Percentiles rank a stretch among this genome's conserved stretches.
phyloP scores from a whole-genome alignment of 768 basidiomycete genomes.

The Tylopilus balloui region DNA sequence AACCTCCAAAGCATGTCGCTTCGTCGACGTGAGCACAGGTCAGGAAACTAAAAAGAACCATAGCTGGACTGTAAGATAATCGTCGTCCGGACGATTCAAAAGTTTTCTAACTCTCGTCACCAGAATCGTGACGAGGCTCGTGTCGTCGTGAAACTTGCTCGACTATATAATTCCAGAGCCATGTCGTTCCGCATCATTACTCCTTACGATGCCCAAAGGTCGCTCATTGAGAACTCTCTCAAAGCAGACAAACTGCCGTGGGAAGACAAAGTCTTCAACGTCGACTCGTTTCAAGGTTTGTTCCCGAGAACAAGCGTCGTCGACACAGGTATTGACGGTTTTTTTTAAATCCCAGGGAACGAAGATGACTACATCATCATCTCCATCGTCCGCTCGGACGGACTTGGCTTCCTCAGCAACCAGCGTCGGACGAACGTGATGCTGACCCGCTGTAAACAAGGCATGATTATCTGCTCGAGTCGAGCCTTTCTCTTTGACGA shows the following conservation, averaged over 20 bases:
- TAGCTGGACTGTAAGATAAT: constrained; percentile 35
- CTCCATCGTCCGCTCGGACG: constrained; percentile 57
- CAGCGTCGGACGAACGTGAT: constrained; percentile 76
- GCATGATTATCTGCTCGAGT: constrained; percentile 69
- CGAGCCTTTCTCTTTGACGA: constrained; percentile 23
- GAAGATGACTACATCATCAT: constrained; percentile 73
- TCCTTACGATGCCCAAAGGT: constrained; percentile 73
- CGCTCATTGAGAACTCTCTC: constrained; percentile 51
- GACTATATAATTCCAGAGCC: constrained; percentile 41
- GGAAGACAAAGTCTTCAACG: constrained; percentile 68
- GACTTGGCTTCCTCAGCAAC: constrained; percentile 61
- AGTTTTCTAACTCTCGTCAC: constrained; percentile 5
- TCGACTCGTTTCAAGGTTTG: constrained; percentile 78
- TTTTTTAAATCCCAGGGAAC: constrained; percentile 50
- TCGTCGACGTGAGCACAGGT: constrained; percentile 39
- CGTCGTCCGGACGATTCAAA: neutral
- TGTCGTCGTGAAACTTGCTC: constrained; percentile 51
- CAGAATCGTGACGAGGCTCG: constrained; percentile 60
- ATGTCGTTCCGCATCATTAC: constrained; percentile 65
- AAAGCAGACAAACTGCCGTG: constrained; percentile 43
- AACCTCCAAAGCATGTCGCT: constrained; percentile 31
- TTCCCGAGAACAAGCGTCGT: neutral
- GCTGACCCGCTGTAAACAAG: constrained; percentile 69
- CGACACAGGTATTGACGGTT: constrained; percentile 10
- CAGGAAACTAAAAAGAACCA: constrained; percentile 22